Evolutionary conservation across 345 rosid genomes (phyloP), one percentile per base, ranked within the genome.

Genomic region (Euphorbia lathyris): DNA sequence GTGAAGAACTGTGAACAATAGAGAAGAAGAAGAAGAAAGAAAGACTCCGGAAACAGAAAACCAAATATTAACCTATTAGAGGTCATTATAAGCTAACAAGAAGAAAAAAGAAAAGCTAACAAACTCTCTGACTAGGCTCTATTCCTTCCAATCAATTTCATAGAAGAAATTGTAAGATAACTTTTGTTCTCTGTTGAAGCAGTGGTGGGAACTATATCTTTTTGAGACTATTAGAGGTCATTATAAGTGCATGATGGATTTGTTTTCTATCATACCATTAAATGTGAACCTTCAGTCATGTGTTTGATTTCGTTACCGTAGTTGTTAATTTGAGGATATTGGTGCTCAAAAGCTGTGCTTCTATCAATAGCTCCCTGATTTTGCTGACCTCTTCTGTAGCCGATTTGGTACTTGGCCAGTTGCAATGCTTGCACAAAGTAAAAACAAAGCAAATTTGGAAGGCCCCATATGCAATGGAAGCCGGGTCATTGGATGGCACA

Each of bases 341-440:
- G 11, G 17, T n/a, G 17, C 27, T 12, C 20, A 12, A 9, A 27
- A 0, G 1, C 23, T 65, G n/a, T 10, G 47, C 27, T 22, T 45
- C 30, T 17, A 1, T 42, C 25, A 27, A 42, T 53, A 74, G 66
- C 50, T 56, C 72, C 58, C 66, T 82, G 23, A 79, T 60, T 12
- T 36, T 23, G 7, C 32, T 26, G 7, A 29, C 29, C 58, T 78
- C 16, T 76, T 58, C 67, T 80, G 63, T 63, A 91, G 98, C 40
- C 88, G 88, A 47, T 94, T 94, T 79, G 97, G 98, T 69, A 86
- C 93, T 52, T 94, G 98, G 97, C 96, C 98, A 56, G 96, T 94
- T 60, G 96, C 93, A 16, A 89, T 94, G 96, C 92, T 94, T 47
- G 94, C 93, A 1, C 93, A 72, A 74, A 86, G 94, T 83, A 90